Conservation (phyloP, 2,329 filamentous ascomycete genomes). For the Monosporascus sp. region DNA sequence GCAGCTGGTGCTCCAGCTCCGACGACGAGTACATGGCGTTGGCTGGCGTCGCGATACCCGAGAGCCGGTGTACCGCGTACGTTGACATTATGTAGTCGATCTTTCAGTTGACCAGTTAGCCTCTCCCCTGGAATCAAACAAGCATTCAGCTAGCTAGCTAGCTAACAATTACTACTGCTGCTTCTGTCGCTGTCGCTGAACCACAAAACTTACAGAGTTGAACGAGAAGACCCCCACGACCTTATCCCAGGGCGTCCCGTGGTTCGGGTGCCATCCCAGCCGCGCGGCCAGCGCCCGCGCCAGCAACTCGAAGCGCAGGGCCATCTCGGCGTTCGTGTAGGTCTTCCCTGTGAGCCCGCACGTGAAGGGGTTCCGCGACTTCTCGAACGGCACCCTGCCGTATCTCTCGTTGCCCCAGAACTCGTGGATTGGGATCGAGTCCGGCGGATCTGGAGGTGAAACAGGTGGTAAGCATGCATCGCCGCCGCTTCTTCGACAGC, state of each 20-base stretch:
- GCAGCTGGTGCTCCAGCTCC: conserved; percentile 64
- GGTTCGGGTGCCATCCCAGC: conserved; percentile 63
- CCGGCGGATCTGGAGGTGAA: conserved; percentile 38
- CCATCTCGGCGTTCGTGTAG: conserved; percentile 57
- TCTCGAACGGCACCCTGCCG: conserved; percentile 54
- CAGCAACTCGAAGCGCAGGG: conserved; percentile 59
- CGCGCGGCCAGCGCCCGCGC: conserved; percentile 60
- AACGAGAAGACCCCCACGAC: conserved; percentile 65
- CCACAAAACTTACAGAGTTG: conserved; percentile 48
- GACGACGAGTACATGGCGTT: conserved; percentile 64
- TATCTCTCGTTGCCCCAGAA: conserved; percentile 67
- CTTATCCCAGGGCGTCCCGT: conserved; percentile 72
- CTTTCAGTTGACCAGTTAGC: conserved; percentile 9
- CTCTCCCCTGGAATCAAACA: not conserved
- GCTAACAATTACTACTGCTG: too few relatives aligned
- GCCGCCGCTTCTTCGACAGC: too few relatives aligned
- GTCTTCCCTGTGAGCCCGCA: conserved; percentile 63
- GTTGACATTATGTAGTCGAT: conserved; percentile 63
- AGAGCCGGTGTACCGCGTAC: conserved; percentile 64
- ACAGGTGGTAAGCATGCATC: too few relatives aligned
- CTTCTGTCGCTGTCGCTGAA: not conserved
- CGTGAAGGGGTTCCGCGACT: conserved; percentile 63
- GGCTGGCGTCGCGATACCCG: conserved; percentile 62
- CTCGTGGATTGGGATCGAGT: conserved; percentile 61
- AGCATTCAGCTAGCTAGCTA: too few relatives aligned